These are phyloP conservation scores for Neurospora tetraspora DNA, from an alignment of 495 filamentous ascomycete genomes.

Conservation along the genomic window DNA sequence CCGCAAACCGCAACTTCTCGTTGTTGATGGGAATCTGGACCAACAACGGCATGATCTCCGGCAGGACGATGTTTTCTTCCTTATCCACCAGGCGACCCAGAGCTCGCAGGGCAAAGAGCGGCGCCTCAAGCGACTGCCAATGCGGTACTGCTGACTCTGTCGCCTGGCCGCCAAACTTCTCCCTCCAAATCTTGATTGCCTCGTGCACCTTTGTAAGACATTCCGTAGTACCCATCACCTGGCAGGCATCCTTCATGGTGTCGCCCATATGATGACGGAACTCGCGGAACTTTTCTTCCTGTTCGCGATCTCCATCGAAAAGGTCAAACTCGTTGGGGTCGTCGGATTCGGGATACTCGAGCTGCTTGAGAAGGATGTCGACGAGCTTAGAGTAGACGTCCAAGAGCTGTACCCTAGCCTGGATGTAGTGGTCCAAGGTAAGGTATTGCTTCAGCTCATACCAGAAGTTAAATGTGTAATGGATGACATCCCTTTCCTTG, in stretches of 20 bases:
- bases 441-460: constrained; percentile 97
- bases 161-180: constrained; percentile 65
- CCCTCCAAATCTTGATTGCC: constrained; percentile 78
- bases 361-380: constrained; percentile 84
- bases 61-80: constrained; percentile 75
- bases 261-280: constrained; percentile 97
- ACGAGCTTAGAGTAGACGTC: constrained; percentile 81
- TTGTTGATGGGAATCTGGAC: constrained; percentile 93
- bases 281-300: constrained; percentile 94
- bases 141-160: constrained; percentile 70
- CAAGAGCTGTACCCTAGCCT: constrained; percentile 61
- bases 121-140: constrained; percentile 94
- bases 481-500: constrained; percentile 77
- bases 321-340: constrained; percentile 64
- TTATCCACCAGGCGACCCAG: constrained; percentile 96
- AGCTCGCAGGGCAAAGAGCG: constrained; percentile 86
- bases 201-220: constrained; percentile 81
- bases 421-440: constrained; percentile 77
- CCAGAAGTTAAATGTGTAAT: constrained; percentile 93
- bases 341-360: constrained; percentile 79
- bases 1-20: constrained; percentile 91
- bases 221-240: constrained; percentile 85
- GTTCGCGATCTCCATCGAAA: constrained; percentile 91
- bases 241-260: constrained; percentile 93
- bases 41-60: constrained; percentile 82